Conservation (phyloP, 495 filamentous ascomycete species). For the Penicillium desertorum region DNA sequence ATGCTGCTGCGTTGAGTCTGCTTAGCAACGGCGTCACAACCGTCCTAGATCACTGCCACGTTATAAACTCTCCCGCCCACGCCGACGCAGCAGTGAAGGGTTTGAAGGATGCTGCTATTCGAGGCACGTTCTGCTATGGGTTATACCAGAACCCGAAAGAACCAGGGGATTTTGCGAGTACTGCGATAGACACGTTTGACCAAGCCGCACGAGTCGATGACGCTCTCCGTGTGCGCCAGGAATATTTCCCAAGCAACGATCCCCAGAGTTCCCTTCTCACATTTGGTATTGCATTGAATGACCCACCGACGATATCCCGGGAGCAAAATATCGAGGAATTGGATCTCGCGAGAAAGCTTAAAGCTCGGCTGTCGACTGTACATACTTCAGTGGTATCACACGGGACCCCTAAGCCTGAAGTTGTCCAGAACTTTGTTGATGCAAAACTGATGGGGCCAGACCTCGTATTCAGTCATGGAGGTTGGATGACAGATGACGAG, state of each 20-base stretch:
- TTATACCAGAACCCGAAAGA: background rate
- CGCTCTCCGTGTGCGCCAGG: background rate
- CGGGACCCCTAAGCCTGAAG: too few relatives aligned
- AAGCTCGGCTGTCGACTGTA: too few relatives aligned
- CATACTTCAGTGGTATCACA: too few relatives aligned
- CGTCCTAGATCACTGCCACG: background rate
- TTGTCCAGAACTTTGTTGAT: too few relatives aligned
- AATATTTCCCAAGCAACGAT: background rate
- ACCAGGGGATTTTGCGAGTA: background rate
- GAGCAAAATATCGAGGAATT: too few relatives aligned
- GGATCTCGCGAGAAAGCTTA: too few relatives aligned
- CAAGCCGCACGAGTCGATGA: background rate
- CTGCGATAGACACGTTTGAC: background rate
- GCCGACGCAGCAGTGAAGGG: background rate
- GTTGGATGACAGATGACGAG: background rate
- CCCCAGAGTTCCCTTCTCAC: background rate
- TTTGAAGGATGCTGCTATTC: background rate
- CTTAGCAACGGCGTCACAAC: background rate
- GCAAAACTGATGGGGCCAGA: too few relatives aligned
- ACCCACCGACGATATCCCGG: background rate
- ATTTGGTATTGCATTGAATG: background rate
- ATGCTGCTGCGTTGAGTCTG: background rate
- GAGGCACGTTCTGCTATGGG: background rate
- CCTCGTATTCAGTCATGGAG: too few relatives aligned
- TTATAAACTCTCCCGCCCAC: background rate